phyloP scores from a whole-genome alignment of 768 basidiomycete species.

The Ramaria rubella region DNA sequence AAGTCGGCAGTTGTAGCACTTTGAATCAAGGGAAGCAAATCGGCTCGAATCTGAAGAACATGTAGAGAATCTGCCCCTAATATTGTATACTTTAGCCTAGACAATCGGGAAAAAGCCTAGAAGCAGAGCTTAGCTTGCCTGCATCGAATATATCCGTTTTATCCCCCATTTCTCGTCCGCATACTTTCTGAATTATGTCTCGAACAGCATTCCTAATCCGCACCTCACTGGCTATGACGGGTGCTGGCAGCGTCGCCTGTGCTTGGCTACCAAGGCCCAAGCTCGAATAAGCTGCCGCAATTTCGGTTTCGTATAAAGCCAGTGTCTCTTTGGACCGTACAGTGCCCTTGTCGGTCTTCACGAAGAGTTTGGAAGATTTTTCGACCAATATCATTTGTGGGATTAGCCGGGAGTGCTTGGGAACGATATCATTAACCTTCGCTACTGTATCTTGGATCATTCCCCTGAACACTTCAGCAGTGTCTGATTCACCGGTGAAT shows the following conservation, averaged over 20 bases:
- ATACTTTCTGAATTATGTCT: background rate
- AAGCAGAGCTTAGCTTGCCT: background rate
- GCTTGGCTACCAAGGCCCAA: background rate
- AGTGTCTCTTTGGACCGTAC: conserved; percentile 12
- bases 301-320: background rate
- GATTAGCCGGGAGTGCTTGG: conserved; percentile 24
- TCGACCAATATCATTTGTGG: conserved; percentile 21
- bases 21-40: too few relatives aligned
- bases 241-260: background rate
- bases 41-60: background rate
- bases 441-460: conserved; percentile 20
- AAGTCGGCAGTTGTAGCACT: too few relatives aligned
- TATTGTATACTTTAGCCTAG: background rate
- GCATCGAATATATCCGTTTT: background rate
- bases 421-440: conserved; percentile 20
- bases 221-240: background rate
- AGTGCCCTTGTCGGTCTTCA: conserved; percentile 15
- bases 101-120: background rate
- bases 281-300: background rate
- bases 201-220: background rate
- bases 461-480: conserved; percentile 16
- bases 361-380: conserved; percentile 17
- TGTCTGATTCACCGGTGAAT: background rate
- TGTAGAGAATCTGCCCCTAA: conserved; percentile 1
- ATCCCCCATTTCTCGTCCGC: background rate